Evolutionary conservation across 2,329 filamentous ascomycete genomes (phyloP).

Genomic region (Botrytis deweyae): DNA sequence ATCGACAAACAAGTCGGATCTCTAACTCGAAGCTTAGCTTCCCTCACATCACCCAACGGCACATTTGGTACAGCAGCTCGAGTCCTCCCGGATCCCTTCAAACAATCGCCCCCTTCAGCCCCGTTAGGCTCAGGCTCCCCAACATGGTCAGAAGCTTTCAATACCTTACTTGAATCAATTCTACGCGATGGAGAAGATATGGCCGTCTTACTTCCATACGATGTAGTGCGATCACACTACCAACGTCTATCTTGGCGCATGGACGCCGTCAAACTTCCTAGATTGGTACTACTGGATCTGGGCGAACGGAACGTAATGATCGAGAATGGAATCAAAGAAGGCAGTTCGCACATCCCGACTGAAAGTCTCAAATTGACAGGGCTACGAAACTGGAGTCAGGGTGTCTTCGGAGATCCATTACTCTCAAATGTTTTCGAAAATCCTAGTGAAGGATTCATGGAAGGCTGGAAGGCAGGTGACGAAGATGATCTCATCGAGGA

Average conservation of each 20-base stretch:
- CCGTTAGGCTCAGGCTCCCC: conserved; percentile 35
- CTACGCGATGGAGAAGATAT: conserved; percentile 61
- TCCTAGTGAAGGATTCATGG: conserved; percentile 47
- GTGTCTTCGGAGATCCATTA: conserved; percentile 60
- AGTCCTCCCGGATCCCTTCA: conserved; percentile 32
- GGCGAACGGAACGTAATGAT: conserved; percentile 53
- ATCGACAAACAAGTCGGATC: conserved; percentile 37
- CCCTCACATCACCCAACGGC: conserved; percentile 33
- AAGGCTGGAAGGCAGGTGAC: conserved; percentile 43
- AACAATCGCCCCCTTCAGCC: conserved; percentile 15
- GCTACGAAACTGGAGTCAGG: conserved; percentile 58
- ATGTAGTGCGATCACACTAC: conserved; percentile 53
- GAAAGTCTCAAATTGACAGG: conserved; percentile 45
- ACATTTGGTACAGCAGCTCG: conserved; percentile 36
- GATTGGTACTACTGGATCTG: conserved; percentile 55
- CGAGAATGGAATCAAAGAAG: conserved; percentile 24
- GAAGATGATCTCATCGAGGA: conserved; percentile 45
- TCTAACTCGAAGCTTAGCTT: conserved; percentile 34
- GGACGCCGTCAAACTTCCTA: conserved; percentile 51
- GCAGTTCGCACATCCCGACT: conserved; percentile 17
- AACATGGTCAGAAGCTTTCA: conserved; percentile 58
- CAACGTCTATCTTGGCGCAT: conserved; percentile 50
- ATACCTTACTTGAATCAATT: conserved; percentile 54
- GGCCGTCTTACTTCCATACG: conserved; percentile 57
- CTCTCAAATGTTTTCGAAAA: conserved; percentile 51